Conservation (phyloP, 495 filamentous ascomycete genomes). For the Hypoxylon lenormandii region DNA sequence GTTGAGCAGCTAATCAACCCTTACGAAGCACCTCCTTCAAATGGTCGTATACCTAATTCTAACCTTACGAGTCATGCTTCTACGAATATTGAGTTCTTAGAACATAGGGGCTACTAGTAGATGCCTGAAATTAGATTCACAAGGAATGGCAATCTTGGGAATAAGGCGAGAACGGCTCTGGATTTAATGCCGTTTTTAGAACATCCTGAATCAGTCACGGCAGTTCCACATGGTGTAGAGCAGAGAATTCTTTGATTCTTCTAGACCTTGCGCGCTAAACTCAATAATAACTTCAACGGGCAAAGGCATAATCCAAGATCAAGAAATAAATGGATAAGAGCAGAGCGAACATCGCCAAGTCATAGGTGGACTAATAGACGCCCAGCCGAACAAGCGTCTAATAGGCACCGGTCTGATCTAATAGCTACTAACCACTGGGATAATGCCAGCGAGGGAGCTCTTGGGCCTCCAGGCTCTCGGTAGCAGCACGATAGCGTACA, state of each 20-base stretch:
- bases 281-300: slow-evolving; percentile 1
- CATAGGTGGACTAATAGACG: background rate
- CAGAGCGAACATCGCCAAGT: background rate
- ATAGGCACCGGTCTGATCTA: background rate
- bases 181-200: background rate
- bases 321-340: background rate
- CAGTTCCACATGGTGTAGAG: background rate
- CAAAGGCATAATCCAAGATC: background rate
- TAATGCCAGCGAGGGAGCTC: slow-evolving; percentile 2
- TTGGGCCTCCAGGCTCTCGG: background rate
- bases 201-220: slow-evolving; percentile 26
- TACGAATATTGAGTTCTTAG: background rate
- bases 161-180: background rate
- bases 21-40: background rate
- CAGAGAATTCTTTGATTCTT: slow-evolving; percentile 1
- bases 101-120: background rate
- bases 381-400: background rate
- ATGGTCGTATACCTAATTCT: background rate
- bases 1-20: background rate
- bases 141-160: background rate
- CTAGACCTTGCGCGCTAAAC: slow-evolving; percentile 17
- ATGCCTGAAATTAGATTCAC: background rate
- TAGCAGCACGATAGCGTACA: slow-evolving; percentile 20
- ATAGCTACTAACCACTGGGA: slow-evolving; percentile 15
- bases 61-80: background rate